Evolutionary conservation across 495 filamentous ascomycete species (phyloP).

Genomic region (Aspergillus campestris): DNA sequence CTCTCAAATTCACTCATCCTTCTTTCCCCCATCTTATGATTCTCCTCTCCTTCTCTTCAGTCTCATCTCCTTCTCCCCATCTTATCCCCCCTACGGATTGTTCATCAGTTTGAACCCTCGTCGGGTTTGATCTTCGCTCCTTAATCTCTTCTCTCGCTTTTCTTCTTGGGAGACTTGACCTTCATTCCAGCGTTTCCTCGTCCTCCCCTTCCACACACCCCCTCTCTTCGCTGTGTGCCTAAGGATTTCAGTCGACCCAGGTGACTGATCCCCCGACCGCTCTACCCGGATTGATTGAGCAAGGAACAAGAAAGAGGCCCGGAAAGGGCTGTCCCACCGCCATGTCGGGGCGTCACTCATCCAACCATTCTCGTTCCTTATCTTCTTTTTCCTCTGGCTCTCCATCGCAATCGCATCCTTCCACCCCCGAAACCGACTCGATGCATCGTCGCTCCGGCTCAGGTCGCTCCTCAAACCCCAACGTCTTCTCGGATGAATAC

Average conservation of each 20-base stretch:
- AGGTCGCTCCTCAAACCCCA: slow-evolving; percentile 36
- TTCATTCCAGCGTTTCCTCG: neutral
- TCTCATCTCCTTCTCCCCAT: slow-evolving; percentile 10
- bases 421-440: slow-evolving; percentile 22
- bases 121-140: slow-evolving; percentile 2
- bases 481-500: slow-evolving; percentile 48
- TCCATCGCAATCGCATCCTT: slow-evolving; percentile 16
- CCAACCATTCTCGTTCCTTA: slow-evolving; percentile 35
- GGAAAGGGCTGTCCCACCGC: slow-evolving; percentile 36
- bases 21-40: slow-evolving; percentile 6
- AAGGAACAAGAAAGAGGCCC: slow-evolving; percentile 25
- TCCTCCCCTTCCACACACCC: slow-evolving; percentile 1
- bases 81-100: slow-evolving; percentile 1
- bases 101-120: neutral
- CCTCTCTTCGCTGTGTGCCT: neutral
- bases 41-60: slow-evolving; percentile 12
- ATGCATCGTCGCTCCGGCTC: slow-evolving; percentile 26
- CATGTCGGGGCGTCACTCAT: slow-evolving; percentile 39
- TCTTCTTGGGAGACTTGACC: neutral
- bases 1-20: slow-evolving; percentile 12
- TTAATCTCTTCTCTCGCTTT: neutral
- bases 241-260: slow-evolving; percentile 7
- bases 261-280: slow-evolving; percentile 12
- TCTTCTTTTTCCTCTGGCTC: slow-evolving; percentile 28
- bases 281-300: slow-evolving; percentile 23